phyloP scores from a whole-genome alignment of 2,329 filamentous ascomycete genomes.

The Calonectria montana region DNA sequence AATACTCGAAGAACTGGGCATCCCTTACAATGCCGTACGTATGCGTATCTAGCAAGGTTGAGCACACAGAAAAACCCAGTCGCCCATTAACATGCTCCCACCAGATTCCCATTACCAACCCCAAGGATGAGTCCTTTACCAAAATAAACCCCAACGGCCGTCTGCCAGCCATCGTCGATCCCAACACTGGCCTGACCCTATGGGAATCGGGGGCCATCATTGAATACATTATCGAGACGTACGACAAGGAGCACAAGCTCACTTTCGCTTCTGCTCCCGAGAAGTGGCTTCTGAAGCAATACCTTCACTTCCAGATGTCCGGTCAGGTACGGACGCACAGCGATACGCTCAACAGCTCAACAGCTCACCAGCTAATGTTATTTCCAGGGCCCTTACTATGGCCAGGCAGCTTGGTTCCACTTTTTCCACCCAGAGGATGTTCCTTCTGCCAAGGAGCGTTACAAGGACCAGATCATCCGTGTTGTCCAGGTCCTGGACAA shows the following conservation, averaged over 20 bases:
- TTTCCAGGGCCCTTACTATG: conserved; percentile 50
- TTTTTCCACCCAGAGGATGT: conserved; percentile 43
- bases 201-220: conserved; percentile 46
- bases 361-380: not conserved
- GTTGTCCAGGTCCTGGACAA: conserved; percentile 47
- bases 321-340: conserved; percentile 43
- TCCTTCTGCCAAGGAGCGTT: conserved; percentile 45
- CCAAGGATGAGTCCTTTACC: conserved; percentile 39
- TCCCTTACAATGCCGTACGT: conserved; percentile 48
- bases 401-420: conserved; percentile 48
- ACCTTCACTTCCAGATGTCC: conserved; percentile 52
- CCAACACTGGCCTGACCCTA: conserved; percentile 48
- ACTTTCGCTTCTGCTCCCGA: conserved; percentile 40
- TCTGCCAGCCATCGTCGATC: conserved; percentile 47
- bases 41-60: not conserved
- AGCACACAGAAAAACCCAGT: not conserved
- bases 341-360: not conserved
- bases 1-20: conserved; percentile 49
- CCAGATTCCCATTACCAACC: conserved; percentile 36
- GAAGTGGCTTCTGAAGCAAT: conserved; percentile 48
- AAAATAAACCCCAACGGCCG: conserved; percentile 50
- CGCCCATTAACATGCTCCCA: not conserved
- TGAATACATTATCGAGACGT: conserved; percentile 40
- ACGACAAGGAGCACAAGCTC: conserved; percentile 44
- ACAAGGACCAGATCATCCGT: conserved; percentile 45